Percentiles rank a stretch among this genome's conserved stretches.
These are phyloP conservation scores for Glebionis coronaria DNA, from an alignment of 129 eudicot genomes.

Conservation along the genomic window DNA sequence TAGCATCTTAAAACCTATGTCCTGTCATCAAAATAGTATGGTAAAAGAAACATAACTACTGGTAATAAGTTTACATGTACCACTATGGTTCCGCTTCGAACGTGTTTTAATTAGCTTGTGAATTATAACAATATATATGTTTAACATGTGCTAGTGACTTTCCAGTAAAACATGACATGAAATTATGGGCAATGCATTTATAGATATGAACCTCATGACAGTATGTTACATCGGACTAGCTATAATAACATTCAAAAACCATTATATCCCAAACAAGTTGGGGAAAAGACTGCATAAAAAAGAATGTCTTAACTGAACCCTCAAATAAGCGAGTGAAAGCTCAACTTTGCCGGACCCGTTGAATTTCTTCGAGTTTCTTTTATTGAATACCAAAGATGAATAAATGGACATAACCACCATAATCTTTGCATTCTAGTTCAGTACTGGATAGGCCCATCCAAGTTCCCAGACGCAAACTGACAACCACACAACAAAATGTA, in stretches of 20 bases:
- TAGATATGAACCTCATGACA: neutral
- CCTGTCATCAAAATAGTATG: no score
- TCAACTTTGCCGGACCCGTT: neutral
- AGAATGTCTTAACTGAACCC: conserved; percentile 26
- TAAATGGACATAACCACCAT: conserved; percentile 3
- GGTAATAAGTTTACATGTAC: no score
- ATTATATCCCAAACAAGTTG: conserved; percentile 18
- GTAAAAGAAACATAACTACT: no score
- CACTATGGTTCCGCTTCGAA: no score
- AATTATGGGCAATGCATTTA: neutral
- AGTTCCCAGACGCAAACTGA: conserved; percentile 92
- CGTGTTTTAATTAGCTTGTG: no score
- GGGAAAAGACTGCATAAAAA: conserved; percentile 9
- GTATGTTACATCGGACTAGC: conserved; percentile 12
- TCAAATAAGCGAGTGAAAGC: conserved; percentile 12
- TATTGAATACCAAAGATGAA: conserved; percentile 4
- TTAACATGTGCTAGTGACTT: no score
- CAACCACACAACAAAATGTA: conserved; percentile 12
- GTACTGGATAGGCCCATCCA: conserved; percentile 91
- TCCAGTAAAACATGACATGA: no score
- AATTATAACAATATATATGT: no score
- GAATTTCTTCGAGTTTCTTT: conserved; percentile 7
- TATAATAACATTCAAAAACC: neutral
- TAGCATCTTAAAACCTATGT: no score
- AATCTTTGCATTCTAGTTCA: conserved; percentile 26